phyloP scores from a whole-genome alignment of 495 filamentous ascomycete genomes.

The Aspergillus cristatus region DNA sequence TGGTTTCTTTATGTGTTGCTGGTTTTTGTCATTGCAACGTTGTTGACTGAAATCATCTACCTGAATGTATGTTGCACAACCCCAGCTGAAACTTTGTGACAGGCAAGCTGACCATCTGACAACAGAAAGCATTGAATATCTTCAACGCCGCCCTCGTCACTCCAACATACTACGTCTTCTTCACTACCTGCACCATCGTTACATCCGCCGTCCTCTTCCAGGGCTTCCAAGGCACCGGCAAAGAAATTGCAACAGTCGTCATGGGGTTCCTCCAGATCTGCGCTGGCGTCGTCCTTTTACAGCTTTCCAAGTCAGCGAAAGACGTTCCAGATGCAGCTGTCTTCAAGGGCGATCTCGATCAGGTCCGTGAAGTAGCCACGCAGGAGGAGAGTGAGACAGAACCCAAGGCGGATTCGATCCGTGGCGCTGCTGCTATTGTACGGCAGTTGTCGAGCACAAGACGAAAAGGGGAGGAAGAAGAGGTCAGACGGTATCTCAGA shows the following conservation, averaged over 20 bases:
- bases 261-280: constrained; percentile 94
- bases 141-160: constrained; percentile 97
- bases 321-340: constrained; percentile 91
- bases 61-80: constrained; percentile 87
- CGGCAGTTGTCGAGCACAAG: constrained; percentile 69
- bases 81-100: too few species aligned
- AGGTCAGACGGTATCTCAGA: constrained; percentile 68
- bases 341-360: constrained; percentile 87
- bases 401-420: constrained; percentile 92
- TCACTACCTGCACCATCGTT: constrained; percentile 90
- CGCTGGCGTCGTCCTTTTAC: constrained; percentile 87
- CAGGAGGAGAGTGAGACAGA: constrained; percentile 92
- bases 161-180: constrained; percentile 97
- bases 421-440: constrained; percentile 83
- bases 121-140: constrained; percentile 93
- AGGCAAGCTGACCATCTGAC: not conserved
- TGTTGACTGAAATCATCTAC: constrained; percentile 89
- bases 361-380: constrained; percentile 88
- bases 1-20: constrained; percentile 94
- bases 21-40: constrained; percentile 78
- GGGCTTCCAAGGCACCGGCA: constrained; percentile 81
- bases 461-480: constrained; percentile 70
- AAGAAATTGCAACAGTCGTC: constrained; percentile 78
- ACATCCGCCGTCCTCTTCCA: constrained; percentile 88
- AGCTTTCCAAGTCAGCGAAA: constrained; percentile 96